Base-by-base conservation (phyloP, 805 yeast species). In the Kuraishia ogatae region DNA sequence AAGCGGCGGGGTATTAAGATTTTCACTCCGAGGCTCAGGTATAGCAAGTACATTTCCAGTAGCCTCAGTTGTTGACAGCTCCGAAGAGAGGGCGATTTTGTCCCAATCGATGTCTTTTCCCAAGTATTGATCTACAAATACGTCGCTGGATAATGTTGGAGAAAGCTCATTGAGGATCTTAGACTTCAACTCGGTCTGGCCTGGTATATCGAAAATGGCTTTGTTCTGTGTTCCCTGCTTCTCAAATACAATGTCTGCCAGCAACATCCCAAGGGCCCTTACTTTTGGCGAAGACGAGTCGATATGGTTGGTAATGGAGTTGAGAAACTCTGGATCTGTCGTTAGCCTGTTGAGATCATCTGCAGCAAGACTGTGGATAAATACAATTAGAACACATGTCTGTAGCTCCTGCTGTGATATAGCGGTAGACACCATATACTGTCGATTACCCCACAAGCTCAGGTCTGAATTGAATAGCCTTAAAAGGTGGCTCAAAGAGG, bases 271-370 rank as follows among this genome's bases (percentile, higher is more conserved):
- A 35, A 84, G 65, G 15, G 72, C 62, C 55, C 88, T 75, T 1
- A 76, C 67, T n/a, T 62, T 64, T 1, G 65, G 61, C 1, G 81
- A 73, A 50, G 74, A 73, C 0, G 86, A 78, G 24, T 74, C 75
- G n/a, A 87, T 70, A 43, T 85, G 71, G 53, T 73, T 68, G 0
- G 87, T 77, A n/a, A 87, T 72, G 0, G 81, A 75, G 23, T 71
- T 63, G 17, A 85, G 64, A 60, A 85, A 84, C 0, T 53, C 54
- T 1, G 68, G 54, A 8, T 74, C 68, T 13, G 62, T 64, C 2
- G 81, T 64, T 1, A 83, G 22, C 1, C 56, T 60, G 10, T 54
- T 50, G 0, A 75, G 57, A 21, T 65, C 59, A 0, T 58, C 61
- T 0, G 62, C 58, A 1, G 64, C 58, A 0, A 66, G 48, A 15